Conservation (phyloP, 148 eudicot genomes). For the Polygonum aviculare region DNA sequence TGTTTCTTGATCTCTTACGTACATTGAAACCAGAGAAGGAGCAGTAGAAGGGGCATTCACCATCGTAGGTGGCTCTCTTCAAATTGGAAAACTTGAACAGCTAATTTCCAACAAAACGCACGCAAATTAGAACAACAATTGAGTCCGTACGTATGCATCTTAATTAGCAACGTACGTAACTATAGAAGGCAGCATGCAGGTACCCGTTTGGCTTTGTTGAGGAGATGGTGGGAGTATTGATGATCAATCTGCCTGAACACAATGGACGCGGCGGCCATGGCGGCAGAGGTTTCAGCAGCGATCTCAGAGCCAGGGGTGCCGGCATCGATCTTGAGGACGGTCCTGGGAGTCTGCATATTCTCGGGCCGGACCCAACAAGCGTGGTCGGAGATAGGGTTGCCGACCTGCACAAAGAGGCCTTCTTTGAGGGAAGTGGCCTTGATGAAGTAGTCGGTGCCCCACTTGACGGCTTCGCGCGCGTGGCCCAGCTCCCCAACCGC, state of each 20-base stretch:
- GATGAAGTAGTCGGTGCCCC: conserved; percentile 84
- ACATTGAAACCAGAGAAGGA: conserved; percentile 74
- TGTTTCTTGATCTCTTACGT: conserved; percentile 17
- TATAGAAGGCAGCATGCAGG: neutral
- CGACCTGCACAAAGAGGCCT: conserved; percentile 63
- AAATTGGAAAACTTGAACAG: conserved; percentile 54
- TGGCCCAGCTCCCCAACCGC: conserved; percentile 46
- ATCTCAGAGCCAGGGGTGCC: conserved; percentile 74
- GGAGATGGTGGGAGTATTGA: conserved; percentile 39
- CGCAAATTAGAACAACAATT: no score
- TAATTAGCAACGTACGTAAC: neutral
- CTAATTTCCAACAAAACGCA: conserved; percentile 14
- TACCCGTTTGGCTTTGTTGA: conserved; percentile 57
- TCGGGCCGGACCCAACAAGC: conserved; percentile 80
- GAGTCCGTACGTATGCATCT: neutral
- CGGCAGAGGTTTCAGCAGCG: conserved; percentile 92
- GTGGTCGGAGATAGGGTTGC: conserved; percentile 58
- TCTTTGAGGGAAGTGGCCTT: conserved; percentile 45
- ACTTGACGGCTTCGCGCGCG: conserved; percentile 44
- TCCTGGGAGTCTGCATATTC: conserved; percentile 62
- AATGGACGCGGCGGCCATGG: conserved; percentile 69
- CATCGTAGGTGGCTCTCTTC: conserved; percentile 55
- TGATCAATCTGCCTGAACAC: conserved; percentile 42
- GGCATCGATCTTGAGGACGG: conserved; percentile 39
- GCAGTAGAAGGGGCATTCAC: conserved; percentile 93